Evolutionary conservation across 2,329 filamentous ascomycete genomes (phyloP), one percentile per base, ranked within the genome.

Genomic region (Penicillium rolfsii): DNA sequence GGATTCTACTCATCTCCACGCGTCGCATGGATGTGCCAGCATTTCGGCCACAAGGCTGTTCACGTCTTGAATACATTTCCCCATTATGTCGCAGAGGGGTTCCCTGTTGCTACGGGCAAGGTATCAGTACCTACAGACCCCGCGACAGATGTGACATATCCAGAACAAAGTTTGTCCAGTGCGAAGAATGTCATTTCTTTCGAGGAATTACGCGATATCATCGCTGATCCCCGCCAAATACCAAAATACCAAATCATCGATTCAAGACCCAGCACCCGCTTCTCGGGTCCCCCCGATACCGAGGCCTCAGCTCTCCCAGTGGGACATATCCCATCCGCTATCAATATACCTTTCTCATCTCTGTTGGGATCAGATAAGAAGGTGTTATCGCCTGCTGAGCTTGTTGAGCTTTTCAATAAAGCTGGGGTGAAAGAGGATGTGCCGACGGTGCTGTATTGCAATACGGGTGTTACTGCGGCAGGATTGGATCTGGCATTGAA

Each of bases 21-120:
- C 2, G 70, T 71, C 1, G 72, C 71, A 8, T 74, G 70, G 68
- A 69, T 59, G 5, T 74, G 60, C 45, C 64, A 61, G 4, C 55
- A 69, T 30, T 74, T 73, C 26, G 70, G 72, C 0, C 72, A 74
- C 49, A 14, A 36, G 3, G 52, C 56, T 5, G 71, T 73, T 12
- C 67, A 74, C 22, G 70, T 74, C 4, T 33, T 74, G 60, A 74
- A 74, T 14, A 74, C 68, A 30, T 72, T 74, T n/a, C 64, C 67
- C 1, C 43, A 38, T 1, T 74, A 74, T 28, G 58, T 68, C 2
- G 33, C 59, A 0, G n/a, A 58, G 38, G 64, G 68, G 2, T 68
- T 61, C 35, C 67, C 70, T 5, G 52, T 72, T 14, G 38, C 54
- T 1, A 48, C 38, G 2, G 66, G 64, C 6, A 40, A 40, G 16